These are phyloP conservation scores for Sporisorium iseilematis-ciliati DNA, from an alignment of 1,284 basidiomycete species.

Conservation along the genomic window DNA sequence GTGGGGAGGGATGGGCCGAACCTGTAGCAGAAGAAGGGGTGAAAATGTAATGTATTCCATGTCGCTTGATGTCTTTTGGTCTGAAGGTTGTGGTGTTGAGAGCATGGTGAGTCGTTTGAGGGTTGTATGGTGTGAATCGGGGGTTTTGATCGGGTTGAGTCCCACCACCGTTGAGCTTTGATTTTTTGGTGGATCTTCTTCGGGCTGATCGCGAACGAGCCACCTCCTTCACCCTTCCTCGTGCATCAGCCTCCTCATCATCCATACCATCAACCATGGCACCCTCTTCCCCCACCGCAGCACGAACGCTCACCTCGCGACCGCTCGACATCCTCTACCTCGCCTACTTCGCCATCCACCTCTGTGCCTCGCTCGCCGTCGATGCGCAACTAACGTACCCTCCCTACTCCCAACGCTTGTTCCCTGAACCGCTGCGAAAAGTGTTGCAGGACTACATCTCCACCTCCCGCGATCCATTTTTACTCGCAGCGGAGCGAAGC, in stretches of 20 bases:
- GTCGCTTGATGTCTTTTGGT: no score
- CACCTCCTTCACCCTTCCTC: not conserved
- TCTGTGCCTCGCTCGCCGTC: constrained; percentile 44
- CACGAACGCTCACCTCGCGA: constrained; percentile 15
- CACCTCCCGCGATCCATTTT: constrained; percentile 48
- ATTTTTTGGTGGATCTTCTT: not conserved
- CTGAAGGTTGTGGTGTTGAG: not conserved
- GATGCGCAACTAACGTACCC: constrained; percentile 55
- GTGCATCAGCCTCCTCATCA: not conserved
- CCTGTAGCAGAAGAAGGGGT: no score
- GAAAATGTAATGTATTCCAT: no score
- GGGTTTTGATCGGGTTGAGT: not conserved
- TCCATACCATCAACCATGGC: not conserved
- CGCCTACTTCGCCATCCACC: constrained; percentile 54
- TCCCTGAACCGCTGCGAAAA: constrained; percentile 36
- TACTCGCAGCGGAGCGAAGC: constrained; percentile 20
- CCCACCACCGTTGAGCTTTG: constrained; percentile 2
- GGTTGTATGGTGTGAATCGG: constrained; percentile 3
- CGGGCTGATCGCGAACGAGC: constrained; percentile 1
- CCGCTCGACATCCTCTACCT: constrained; percentile 50
- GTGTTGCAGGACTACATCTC: constrained; percentile 47
- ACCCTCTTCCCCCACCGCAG: no score
- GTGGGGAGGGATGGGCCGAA: no score
- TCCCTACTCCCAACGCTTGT: constrained; percentile 38
- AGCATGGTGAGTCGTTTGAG: not conserved